These are phyloP conservation scores for Luffa acutangula DNA, from an alignment of 306 rosid genomes.

Conservation along the genomic window DNA sequence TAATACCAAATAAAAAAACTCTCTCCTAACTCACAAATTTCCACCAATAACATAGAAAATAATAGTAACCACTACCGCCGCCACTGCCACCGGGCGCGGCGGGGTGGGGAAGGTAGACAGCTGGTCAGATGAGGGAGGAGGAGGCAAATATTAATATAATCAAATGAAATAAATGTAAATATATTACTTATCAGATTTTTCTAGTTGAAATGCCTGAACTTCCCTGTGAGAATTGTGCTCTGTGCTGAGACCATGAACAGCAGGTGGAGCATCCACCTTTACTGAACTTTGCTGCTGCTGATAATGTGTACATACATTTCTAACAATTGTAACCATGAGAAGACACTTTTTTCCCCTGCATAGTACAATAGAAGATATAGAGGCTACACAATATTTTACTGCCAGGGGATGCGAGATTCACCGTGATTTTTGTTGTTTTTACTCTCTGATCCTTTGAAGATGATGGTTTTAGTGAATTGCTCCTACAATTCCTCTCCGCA, in stretches of 20 bases:
- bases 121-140: background rate
- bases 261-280: background rate
- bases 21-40: background rate
- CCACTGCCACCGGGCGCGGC: background rate
- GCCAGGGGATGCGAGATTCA: slow-evolving; percentile 4
- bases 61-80: too few relatives aligned
- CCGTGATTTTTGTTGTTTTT: slow-evolving; percentile 26
- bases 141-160: background rate
- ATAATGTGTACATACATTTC: background rate
- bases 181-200: background rate
- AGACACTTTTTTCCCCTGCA: background rate
- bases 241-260: background rate
- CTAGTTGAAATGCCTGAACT: background rate
- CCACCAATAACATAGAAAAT: background rate
- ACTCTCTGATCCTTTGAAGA: slow-evolving; percentile 46
- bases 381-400: background rate
- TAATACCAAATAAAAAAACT: background rate
- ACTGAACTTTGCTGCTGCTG: background rate
- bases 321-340: background rate
- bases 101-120: background rate
- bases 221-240: background rate
- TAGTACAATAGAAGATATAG: background rate
- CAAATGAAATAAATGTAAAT: background rate
- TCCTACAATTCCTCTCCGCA: slow-evolving; percentile 61
- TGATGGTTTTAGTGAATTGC: slow-evolving; percentile 26